Percentiles rank a stretch among this genome's conserved stretches.
Evolutionary conservation across 495 filamentous ascomycete species (phyloP).

Genomic region (Physcia stellaris): DNA sequence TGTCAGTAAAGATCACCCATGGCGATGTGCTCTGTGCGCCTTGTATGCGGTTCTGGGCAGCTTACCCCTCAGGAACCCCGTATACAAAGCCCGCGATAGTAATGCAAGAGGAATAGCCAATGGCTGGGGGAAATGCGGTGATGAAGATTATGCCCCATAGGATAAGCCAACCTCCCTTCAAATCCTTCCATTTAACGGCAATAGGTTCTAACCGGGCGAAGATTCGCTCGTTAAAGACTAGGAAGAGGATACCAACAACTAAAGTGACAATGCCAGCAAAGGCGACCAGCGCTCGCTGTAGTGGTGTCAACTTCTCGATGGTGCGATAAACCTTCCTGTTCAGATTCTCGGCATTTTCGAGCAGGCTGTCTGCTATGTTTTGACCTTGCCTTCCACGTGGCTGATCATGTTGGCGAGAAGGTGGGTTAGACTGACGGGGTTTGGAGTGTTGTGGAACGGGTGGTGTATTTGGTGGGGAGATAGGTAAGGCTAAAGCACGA

Average conservation of each 20-base stretch:
- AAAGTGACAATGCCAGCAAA: conserved; percentile 32
- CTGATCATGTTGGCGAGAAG: conserved; percentile 8
- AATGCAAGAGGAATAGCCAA: conserved; percentile 80
- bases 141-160: conserved; percentile 66
- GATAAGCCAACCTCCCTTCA: conserved; percentile 59
- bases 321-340: conserved; percentile 22
- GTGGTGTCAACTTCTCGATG: conserved; percentile 39
- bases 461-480: conserved; percentile 33
- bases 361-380: conserved; percentile 30
- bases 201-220: conserved; percentile 57
- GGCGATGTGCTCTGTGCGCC: no score
- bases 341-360: conserved; percentile 28
- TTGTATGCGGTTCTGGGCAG: no score
- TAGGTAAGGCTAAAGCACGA: conserved; percentile 48
- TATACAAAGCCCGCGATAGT: conserved; percentile 88
- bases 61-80: conserved; percentile 72
- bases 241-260: conserved; percentile 46
- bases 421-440: conserved; percentile 29
- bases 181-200: conserved; percentile 57
- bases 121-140: conserved; percentile 76
- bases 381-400: conserved; percentile 20
- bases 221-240: conserved; percentile 63
- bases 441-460: conserved; percentile 16
- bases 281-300: conserved; percentile 47
- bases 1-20: conserved; percentile 2